Evolutionary conservation across 2,329 filamentous ascomycete genomes (phyloP), one percentile per base, ranked within the genome.

Genomic region (Teratosphaeria zuluensis): DNA sequence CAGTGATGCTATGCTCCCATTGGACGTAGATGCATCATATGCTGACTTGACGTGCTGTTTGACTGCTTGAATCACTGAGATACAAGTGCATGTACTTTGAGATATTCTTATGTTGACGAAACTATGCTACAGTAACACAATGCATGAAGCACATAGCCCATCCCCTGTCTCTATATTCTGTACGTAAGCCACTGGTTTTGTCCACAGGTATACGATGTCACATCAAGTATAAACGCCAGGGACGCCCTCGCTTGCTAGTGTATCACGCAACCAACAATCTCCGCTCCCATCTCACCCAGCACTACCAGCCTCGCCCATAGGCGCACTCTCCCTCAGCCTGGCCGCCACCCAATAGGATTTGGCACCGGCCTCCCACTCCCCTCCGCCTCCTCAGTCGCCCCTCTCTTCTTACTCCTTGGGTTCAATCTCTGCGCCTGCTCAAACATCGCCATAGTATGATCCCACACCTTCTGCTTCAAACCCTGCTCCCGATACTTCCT

Each of bases 401-500:
- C 54, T 31, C 70, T 60, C 59, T 72, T 69, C 56, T 62, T 68
- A 16, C 52, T 14, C 54, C 24, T 21, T 7, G 58, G 57, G 60
- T 59, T 65, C 33, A 46, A 60, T 58, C 64, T 56, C 51, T 70
- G 65, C 1, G 70, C 68, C 53, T 64, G 64, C 38, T 62, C 64
- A 54, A 74, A 71, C 5, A 72, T 67, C 5, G 66, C 60, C 62
- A 69, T 68, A 7, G 72, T 73, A 58, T 75, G 72, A 35, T 72
- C 68, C 72, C 71, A 74, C 2, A 73, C 66, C 51, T 67, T 69
- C 48, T 64, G 59, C 9, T 66, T 67, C 54, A 73, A 58, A 8
- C 65, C 68, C 56, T 67, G 60, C 11, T 69, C 69, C 28, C 69
- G 65, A 58, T 72, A 70, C 55, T 67, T 68, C 28, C 62, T 58